These are phyloP conservation scores for Tetracladium setigerum DNA, from an alignment of 495 filamentous ascomycete genomes.

Conservation along the genomic window DNA sequence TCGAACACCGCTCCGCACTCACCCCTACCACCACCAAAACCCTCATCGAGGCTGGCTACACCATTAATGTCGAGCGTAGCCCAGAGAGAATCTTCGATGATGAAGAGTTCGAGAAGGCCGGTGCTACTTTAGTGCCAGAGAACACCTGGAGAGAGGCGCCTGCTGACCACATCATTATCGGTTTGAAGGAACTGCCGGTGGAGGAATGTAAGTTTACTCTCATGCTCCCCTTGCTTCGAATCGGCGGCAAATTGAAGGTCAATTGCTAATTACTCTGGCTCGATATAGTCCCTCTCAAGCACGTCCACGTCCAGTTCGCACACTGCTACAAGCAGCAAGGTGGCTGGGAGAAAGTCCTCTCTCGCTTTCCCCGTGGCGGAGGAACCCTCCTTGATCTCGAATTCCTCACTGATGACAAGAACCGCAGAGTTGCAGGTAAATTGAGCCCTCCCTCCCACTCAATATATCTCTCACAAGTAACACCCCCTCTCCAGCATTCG, in stretches of 20 bases:
- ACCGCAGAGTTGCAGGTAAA: conserved; percentile 62
- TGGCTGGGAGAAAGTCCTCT: conserved; percentile 76
- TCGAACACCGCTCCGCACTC: conserved; percentile 18
- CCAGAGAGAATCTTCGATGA: conserved; percentile 81
- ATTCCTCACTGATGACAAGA: conserved; percentile 72
- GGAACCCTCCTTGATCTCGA: conserved; percentile 86
- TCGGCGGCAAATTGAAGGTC: neutral
- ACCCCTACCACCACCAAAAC: conserved; percentile 61
- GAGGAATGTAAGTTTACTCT: conserved; percentile 51
- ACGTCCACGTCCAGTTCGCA: conserved; percentile 81
- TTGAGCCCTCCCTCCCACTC: conserved; percentile 16
- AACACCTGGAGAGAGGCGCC: conserved; percentile 74
- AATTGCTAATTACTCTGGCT: conserved; percentile 4
- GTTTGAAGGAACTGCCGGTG: conserved; percentile 90
- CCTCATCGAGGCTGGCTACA: conserved; percentile 77
- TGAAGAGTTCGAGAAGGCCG: conserved; percentile 51
- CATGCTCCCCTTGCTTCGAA: too few species aligned
- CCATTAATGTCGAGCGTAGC: conserved; percentile 74
- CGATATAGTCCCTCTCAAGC: conserved; percentile 63
- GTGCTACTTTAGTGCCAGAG: conserved; percentile 71
- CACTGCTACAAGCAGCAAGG: conserved; percentile 83
- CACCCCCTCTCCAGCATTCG: conserved; percentile 30
- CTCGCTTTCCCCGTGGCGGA: conserved; percentile 72
- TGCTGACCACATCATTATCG: conserved; percentile 74
- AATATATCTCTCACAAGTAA: conserved; percentile 14